A percentile compares a stretch with the other conserved stretches of the same genome.
Evolutionary conservation across 1,139 yeast genomes (phyloP).

Genomic region (Suhomyces yuchorum): DNA sequence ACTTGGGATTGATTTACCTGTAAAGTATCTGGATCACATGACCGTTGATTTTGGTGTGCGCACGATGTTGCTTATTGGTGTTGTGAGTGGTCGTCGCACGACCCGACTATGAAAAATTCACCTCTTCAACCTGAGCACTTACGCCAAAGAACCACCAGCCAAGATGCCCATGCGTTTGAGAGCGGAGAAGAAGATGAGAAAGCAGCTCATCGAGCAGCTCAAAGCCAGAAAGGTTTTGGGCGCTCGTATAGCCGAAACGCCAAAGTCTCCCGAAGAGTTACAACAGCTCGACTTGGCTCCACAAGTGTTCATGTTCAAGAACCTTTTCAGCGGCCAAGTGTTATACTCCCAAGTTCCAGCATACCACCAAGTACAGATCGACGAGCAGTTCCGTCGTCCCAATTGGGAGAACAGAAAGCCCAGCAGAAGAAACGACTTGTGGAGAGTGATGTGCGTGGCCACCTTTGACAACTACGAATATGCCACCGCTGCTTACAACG

Average conservation of each 20-base stretch:
- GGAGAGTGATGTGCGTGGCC: slow-evolving; percentile 91
- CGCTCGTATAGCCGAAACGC: slow-evolving; percentile 47
- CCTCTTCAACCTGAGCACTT: neutral
- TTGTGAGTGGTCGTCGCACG: neutral
- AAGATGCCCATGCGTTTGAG: slow-evolving; percentile 49
- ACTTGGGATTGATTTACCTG: neutral
- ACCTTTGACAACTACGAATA: slow-evolving; percentile 63
- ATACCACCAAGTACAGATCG: slow-evolving; percentile 69
- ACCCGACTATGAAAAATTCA: slow-evolving; percentile 7
- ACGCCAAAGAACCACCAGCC: slow-evolving; percentile 9
- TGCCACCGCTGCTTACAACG: slow-evolving; percentile 75
- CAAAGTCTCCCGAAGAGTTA: slow-evolving; percentile 38
- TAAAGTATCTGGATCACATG: neutral
- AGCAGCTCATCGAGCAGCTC: slow-evolving; percentile 51
- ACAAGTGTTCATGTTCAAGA: slow-evolving; percentile 78
- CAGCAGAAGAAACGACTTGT: slow-evolving; percentile 74
- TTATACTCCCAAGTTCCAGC: slow-evolving; percentile 84
- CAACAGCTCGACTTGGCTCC: slow-evolving; percentile 62
- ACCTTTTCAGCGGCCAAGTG: slow-evolving; percentile 87
- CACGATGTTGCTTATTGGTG: neutral
- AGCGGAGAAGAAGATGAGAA: slow-evolving; percentile 53
- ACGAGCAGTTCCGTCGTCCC: slow-evolving; percentile 71
- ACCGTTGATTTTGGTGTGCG: neutral
- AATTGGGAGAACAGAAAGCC: slow-evolving; percentile 91
- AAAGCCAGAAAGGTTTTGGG: slow-evolving; percentile 48